Conservation (phyloP, 495 filamentous ascomycete genomes). For the Penicillium cosmopolitanum region DNA sequence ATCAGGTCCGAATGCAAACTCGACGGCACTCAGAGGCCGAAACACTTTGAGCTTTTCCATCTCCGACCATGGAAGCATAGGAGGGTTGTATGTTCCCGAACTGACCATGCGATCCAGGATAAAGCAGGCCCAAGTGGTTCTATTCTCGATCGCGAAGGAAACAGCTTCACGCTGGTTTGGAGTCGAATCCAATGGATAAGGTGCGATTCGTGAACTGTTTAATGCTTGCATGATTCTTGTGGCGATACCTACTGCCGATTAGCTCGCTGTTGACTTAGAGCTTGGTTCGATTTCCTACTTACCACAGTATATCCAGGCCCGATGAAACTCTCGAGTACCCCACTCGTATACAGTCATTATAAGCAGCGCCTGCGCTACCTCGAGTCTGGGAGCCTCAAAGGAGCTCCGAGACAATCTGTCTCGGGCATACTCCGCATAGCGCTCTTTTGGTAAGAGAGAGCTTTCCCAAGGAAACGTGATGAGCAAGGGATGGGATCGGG, state of each 20-base stretch:
- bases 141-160: constrained; percentile 25
- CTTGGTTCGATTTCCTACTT: not conserved
- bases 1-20: constrained; percentile 28
- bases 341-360: constrained; percentile 28
- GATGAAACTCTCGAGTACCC: constrained; percentile 27
- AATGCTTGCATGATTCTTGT: constrained; percentile 28
- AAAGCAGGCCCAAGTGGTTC: constrained; percentile 91
- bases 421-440: constrained; percentile 20
- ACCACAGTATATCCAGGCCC: constrained; percentile 32
- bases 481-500: constrained; percentile 9
- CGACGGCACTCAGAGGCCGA: constrained; percentile 22
- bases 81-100: constrained; percentile 79
- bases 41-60: constrained; percentile 23
- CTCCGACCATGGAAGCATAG: constrained; percentile 24
- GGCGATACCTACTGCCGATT: constrained; percentile 19
- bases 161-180: constrained; percentile 12
- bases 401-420: constrained; percentile 19
- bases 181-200: constrained; percentile 21
- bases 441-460: constrained; percentile 14
- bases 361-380: constrained; percentile 24
- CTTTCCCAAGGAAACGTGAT: constrained; percentile 8
- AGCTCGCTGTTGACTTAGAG: not conserved
- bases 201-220: constrained; percentile 20
- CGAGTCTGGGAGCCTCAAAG: constrained; percentile 19
- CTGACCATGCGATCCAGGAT: constrained; percentile 89